Conservation (phyloP, 371 early-diverging fungal genomes). For the Choanephora cucurbitarum region DNA sequence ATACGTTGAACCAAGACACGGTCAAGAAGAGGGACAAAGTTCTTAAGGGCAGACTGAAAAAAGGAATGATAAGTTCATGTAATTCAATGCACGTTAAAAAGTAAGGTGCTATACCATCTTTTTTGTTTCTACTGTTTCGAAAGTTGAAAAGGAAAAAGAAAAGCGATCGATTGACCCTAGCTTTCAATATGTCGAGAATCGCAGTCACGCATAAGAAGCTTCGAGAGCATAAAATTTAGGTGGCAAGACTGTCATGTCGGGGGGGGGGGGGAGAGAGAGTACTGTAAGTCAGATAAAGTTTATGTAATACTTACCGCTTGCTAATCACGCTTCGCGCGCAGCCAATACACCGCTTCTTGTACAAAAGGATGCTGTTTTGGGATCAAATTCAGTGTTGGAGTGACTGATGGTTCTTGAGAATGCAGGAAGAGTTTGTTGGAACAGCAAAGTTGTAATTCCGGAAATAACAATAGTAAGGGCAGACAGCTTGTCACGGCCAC, state of each 20-base stretch:
- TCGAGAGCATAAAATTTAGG: too few relatives aligned
- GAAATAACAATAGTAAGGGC: not conserved
- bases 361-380: not conserved
- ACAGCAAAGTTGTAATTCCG: not conserved
- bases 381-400: not conserved
- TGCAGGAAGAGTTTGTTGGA: not conserved
- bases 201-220: too few relatives aligned
- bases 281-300: too few relatives aligned
- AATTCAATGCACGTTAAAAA: not conserved
- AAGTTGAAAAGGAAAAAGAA: not conserved
- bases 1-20: constrained; percentile 95
- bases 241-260: not conserved
- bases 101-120: not conserved
- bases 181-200: not conserved
- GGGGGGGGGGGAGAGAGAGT: too few relatives aligned
- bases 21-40: constrained; percentile 80
- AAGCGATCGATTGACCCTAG: not conserved
- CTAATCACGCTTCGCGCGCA: not conserved
- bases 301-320: not conserved
- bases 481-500: not conserved
- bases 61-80: too few relatives aligned
- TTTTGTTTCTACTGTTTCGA: not conserved
- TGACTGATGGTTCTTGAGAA: not conserved
- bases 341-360: constrained; percentile 4
- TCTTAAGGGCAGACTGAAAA: constrained; percentile 43